Conservation (phyloP, 2,329 filamentous ascomycete species). For the Aspergillus udagawae region DNA sequence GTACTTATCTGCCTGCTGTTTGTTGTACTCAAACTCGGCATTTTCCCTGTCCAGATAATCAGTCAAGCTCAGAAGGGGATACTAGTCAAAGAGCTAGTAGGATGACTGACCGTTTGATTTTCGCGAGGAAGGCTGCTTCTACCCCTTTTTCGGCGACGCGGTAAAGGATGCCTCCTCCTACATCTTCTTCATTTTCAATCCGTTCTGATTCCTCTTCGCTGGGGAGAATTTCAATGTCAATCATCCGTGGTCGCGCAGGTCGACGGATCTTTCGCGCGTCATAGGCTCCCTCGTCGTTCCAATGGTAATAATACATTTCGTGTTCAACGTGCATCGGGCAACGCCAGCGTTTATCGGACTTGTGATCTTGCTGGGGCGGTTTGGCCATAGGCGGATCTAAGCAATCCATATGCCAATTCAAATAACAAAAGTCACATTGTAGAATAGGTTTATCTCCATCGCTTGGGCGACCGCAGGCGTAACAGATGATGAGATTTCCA, state of each 20-base stretch:
- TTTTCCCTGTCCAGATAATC: conserved; percentile 18
- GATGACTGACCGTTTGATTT: conserved; percentile 45
- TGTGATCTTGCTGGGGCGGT: conserved; percentile 58
- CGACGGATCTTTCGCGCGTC: conserved; percentile 35
- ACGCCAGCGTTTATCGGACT: conserved; percentile 63
- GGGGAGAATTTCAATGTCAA: conserved; percentile 64
- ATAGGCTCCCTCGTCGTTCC: conserved; percentile 52
- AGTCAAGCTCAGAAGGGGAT: conserved; percentile 2
- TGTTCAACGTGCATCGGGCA: conserved; percentile 86
- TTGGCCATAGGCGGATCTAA: conserved; percentile 77
- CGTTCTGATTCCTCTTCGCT: conserved; percentile 50
- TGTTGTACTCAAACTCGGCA: conserved; percentile 15
- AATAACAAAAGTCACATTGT: conserved; percentile 75
- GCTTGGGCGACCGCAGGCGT: conserved; percentile 66
- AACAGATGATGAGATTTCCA: conserved; percentile 72
- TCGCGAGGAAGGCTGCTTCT: conserved; percentile 68
- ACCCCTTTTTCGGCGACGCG: conserved; percentile 62
- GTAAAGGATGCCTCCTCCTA: conserved; percentile 62
- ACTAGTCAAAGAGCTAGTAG: background rate
- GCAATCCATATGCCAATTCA: conserved; percentile 91
- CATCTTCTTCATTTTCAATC: conserved; percentile 59
- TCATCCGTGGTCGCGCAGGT: conserved; percentile 49
- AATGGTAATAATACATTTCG: conserved; percentile 48
- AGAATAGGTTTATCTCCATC: conserved; percentile 68
- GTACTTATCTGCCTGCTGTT: conserved; percentile 18